phyloP scores from a whole-genome alignment of 768 basidiomycete genomes.

The Rubroboletus satanas region DNA sequence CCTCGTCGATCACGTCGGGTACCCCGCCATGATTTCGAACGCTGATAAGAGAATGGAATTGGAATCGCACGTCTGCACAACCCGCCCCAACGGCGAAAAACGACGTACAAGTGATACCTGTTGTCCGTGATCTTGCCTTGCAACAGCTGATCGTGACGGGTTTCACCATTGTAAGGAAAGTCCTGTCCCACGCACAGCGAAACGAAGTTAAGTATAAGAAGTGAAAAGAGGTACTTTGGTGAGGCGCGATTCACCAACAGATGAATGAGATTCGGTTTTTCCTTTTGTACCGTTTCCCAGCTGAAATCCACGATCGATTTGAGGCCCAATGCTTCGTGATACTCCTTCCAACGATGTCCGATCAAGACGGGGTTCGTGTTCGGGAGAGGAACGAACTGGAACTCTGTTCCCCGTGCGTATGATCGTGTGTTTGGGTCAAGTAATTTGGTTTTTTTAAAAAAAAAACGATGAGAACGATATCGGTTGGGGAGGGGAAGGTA shows the following conservation, averaged over 20 bases:
- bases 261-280: constrained; percentile 50
- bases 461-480: neutral
- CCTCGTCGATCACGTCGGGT: constrained; percentile 43
- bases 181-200: constrained; percentile 19
- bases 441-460: too few relatives aligned
- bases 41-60: constrained; percentile 21
- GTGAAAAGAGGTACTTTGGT: neutral
- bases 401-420: constrained; percentile 30
- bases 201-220: neutral
- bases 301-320: constrained; percentile 44
- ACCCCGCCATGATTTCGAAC: constrained; percentile 54
- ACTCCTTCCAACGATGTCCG: constrained; percentile 51
- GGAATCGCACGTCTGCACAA: neutral
- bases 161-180: constrained; percentile 58
- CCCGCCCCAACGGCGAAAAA: neutral
- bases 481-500: neutral
- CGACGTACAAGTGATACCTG: constrained; percentile 45
- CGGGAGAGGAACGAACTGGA: constrained; percentile 46
- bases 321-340: constrained; percentile 48
- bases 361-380: constrained; percentile 48
- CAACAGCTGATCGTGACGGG: constrained; percentile 40
- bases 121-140: constrained; percentile 47
- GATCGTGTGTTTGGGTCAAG: neutral
- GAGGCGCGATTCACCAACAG: constrained; percentile 28
- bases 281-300: constrained; percentile 49